phyloP scores from a whole-genome alignment of 2,329 filamentous ascomycete species.

The Penicillium sclerotigenum region DNA sequence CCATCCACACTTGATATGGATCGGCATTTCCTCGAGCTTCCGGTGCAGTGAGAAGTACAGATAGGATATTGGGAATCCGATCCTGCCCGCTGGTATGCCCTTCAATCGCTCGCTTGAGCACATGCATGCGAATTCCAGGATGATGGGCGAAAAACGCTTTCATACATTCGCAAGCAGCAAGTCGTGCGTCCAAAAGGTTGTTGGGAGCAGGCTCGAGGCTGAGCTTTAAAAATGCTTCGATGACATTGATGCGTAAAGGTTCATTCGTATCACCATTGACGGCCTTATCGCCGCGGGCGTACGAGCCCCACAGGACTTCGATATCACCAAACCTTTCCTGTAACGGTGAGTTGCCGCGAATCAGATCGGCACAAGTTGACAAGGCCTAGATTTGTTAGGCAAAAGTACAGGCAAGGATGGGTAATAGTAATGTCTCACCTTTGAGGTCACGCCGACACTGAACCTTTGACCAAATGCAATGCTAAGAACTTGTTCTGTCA shows the following conservation, averaged over 20 bases:
- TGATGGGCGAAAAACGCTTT: conserved; percentile 90
- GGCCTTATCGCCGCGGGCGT: conserved; percentile 19
- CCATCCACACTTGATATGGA: conserved; percentile 87
- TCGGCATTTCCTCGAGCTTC: conserved; percentile 64
- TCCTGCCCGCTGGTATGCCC: conserved; percentile 75
- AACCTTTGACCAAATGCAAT: conserved; percentile 74
- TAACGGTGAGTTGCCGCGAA: conserved; percentile 71
- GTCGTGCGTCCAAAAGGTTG: conserved; percentile 72
- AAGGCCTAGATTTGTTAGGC: conserved; percentile 59
- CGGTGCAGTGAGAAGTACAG: conserved; percentile 69
- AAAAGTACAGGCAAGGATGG: background rate
- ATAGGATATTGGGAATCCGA: conserved; percentile 83
- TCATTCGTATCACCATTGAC: conserved; percentile 48
- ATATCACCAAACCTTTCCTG: conserved; percentile 90
- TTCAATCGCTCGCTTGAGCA: conserved; percentile 82
- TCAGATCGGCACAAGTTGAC: conserved; percentile 80
- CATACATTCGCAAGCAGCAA: conserved; percentile 83
- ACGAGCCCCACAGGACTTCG: conserved; percentile 57
- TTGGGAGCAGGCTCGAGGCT: conserved; percentile 66
- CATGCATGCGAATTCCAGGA: conserved; percentile 76
- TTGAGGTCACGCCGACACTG: conserved; percentile 74
- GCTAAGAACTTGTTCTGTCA: conserved; percentile 75
- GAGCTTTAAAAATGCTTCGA: conserved; percentile 85
- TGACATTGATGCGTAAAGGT: conserved; percentile 73
- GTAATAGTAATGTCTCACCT: conserved; percentile 52